phyloP scores from a whole-genome alignment of 768 basidiomycete genomes.

The Rhizopogon salebrosus region DNA sequence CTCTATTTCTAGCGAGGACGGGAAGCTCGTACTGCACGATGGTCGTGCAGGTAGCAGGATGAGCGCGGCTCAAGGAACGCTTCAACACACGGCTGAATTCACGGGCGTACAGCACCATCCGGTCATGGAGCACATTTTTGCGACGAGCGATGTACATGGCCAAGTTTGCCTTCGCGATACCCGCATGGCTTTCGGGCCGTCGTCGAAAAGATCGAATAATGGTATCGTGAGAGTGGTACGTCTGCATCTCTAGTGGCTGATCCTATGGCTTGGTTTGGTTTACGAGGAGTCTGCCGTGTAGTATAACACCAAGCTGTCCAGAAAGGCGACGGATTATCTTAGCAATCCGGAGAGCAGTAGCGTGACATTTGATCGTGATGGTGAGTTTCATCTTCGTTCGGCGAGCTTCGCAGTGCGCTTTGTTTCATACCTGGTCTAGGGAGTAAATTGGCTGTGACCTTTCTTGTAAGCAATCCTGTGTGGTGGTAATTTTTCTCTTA shows the following conservation, averaged over 20 bases:
- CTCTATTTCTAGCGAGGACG: conserved; percentile 56
- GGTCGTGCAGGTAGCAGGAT: conserved; percentile 34
- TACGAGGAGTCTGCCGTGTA: conserved; percentile 25
- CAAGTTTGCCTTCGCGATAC: conserved; percentile 62
- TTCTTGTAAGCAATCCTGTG: conserved; percentile 44
- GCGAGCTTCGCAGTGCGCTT: conserved; percentile 1
- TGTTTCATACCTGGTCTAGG: conserved; percentile 33
- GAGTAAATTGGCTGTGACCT: conserved; percentile 56
- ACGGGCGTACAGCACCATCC: conserved; percentile 69
- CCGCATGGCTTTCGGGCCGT: conserved; percentile 68
- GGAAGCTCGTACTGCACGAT: conserved; percentile 60
- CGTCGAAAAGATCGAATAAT: conserved; percentile 34
- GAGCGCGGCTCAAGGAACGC: conserved; percentile 40
- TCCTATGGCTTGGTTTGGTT: conserved; percentile 4
- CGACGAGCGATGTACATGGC: conserved; percentile 56
- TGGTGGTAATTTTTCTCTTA: not conserved
- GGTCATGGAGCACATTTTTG: conserved; percentile 60
- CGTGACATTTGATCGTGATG: conserved; percentile 62
- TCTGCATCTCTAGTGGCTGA: conserved; percentile 5
- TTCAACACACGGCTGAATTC: conserved; percentile 52
- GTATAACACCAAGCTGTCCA: conserved; percentile 45
- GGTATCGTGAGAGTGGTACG: conserved; percentile 55
- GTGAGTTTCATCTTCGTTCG: conserved; percentile 27
- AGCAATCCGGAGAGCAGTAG: conserved; percentile 66
- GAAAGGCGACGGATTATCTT: conserved; percentile 32